phyloP scores from a whole-genome alignment of 2,329 filamentous ascomycete genomes.

The Fusarium nodosum region DNA sequence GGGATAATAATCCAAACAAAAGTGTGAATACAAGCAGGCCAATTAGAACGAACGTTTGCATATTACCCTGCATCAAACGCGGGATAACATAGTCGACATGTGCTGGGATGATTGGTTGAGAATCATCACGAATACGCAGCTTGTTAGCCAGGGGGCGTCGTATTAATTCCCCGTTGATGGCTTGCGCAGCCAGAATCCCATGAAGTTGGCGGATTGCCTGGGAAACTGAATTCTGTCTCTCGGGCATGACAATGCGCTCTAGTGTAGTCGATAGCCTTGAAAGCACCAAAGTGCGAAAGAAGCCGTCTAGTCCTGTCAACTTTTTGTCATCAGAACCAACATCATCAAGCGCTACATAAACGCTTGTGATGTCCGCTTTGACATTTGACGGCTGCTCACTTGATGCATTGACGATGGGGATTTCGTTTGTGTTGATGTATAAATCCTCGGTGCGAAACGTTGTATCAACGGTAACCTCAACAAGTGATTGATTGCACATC shows the following conservation, averaged over 20 bases:
- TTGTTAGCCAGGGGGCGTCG: slow-evolving; percentile 26
- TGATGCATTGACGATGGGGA: slow-evolving; percentile 39
- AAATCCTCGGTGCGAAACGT: slow-evolving; percentile 48
- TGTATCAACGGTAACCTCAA: slow-evolving; percentile 38
- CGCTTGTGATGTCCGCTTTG: slow-evolving; percentile 32
- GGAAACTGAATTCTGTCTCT: slow-evolving; percentile 44
- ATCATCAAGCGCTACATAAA: slow-evolving; percentile 38
- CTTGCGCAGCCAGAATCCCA: slow-evolving; percentile 48
- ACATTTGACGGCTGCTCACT: slow-evolving; percentile 36
- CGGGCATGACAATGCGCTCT: slow-evolving; percentile 41
- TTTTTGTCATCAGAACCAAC: slow-evolving; percentile 35
- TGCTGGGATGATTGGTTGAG: slow-evolving; percentile 28
- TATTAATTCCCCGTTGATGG: slow-evolving; percentile 41
- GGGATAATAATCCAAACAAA: slow-evolving; percentile 41
- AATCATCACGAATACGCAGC: slow-evolving; percentile 25
- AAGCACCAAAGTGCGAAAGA: slow-evolving; percentile 48
- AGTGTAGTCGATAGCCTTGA: slow-evolving; percentile 43
- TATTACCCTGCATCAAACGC: slow-evolving; percentile 41
- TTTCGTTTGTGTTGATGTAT: slow-evolving; percentile 40
- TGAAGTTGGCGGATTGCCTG: slow-evolving; percentile 46
- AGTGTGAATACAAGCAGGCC: slow-evolving; percentile 42
- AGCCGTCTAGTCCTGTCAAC: slow-evolving; percentile 45
- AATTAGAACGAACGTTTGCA: slow-evolving; percentile 45
- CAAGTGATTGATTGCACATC: slow-evolving; percentile 47
- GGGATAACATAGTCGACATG: slow-evolving; percentile 43